Evolutionary conservation across 164 flowering plant species (phyloP).

Genomic region (Stephania japonica): DNA sequence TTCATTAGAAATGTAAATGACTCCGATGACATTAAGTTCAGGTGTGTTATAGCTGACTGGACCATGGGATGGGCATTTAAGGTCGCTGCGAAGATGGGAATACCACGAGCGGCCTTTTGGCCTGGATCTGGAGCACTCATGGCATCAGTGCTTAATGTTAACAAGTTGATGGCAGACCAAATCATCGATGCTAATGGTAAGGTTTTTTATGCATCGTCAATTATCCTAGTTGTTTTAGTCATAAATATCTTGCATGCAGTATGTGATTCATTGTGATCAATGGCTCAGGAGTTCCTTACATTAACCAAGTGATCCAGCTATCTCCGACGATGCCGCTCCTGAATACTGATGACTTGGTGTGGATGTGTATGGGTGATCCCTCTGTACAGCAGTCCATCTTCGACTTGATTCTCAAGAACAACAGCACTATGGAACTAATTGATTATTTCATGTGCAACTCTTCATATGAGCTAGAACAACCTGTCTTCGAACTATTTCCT

Average conservation of each 20-base stretch:
- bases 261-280: background rate
- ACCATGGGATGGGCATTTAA: slow-evolving; percentile 26
- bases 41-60: slow-evolving; percentile 33
- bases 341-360: slow-evolving; percentile 13
- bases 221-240: background rate
- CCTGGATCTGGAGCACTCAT: slow-evolving; percentile 28
- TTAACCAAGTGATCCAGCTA: slow-evolving; percentile 8
- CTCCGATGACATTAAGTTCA: slow-evolving; percentile 11
- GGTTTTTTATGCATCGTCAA: background rate
- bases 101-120: too few relatives aligned
- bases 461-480: slow-evolving; percentile 31
- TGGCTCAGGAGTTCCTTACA: background rate
- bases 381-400: slow-evolving; percentile 12
- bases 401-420: slow-evolving; percentile 1
- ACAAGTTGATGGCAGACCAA: slow-evolving; percentile 26
- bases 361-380: slow-evolving; percentile 21
- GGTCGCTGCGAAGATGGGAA: slow-evolving; percentile 29
- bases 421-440: slow-evolving; percentile 2
- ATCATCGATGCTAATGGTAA: slow-evolving; percentile 19
- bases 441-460: slow-evolving; percentile 32
- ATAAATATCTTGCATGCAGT: too few relatives aligned
- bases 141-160: slow-evolving; percentile 18
- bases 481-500: slow-evolving; percentile 16
- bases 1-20: slow-evolving; percentile 22
- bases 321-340: slow-evolving; percentile 25